A percentile compares a stretch with the other conserved stretches of the same genome.
Evolutionary conservation across 768 basidiomycete genomes (phyloP).

Genomic region (Cantharellus cinnabarinus): DNA sequence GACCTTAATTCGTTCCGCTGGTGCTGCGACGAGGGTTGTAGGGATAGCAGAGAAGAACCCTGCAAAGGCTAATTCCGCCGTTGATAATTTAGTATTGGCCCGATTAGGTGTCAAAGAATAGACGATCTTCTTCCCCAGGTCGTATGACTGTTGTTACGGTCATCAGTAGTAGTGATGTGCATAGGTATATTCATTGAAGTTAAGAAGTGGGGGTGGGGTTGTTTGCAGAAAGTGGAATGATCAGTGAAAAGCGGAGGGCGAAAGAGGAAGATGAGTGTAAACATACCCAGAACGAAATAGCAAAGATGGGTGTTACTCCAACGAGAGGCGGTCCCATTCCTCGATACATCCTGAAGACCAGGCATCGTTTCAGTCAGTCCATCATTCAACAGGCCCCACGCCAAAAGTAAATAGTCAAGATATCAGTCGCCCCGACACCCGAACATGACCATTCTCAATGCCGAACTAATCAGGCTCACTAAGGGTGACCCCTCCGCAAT

Average conservation of each 20-base stretch:
- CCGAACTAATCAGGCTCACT: no score
- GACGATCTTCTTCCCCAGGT: conserved; percentile 77
- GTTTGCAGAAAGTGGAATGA: background rate
- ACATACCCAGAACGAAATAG: conserved; percentile 88
- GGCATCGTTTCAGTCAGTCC: background rate
- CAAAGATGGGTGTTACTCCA: conserved; percentile 95
- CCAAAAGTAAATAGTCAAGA: no score
- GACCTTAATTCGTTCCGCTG: conserved; percentile 93
- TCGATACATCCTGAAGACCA: conserved; percentile 47
- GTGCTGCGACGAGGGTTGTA: conserved; percentile 79
- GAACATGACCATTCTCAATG: no score
- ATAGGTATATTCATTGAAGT: background rate
- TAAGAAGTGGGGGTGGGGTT: background rate
- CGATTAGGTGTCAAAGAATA: conserved; percentile 61
- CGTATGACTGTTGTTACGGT: conserved; percentile 49
- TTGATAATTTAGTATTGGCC: conserved; percentile 37
- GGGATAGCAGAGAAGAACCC: conserved; percentile 92
- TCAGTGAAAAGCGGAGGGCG: background rate
- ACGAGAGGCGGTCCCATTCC: conserved; percentile 86
- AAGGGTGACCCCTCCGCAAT: no score
- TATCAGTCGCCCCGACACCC: background rate
- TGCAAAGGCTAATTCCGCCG: conserved; percentile 67
- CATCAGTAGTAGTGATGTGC: background rate
- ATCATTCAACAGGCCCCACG: background rate
- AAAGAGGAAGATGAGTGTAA: background rate